Evolutionary conservation across 805 yeast genomes (phyloP), one percentile per base, ranked within the genome.

Genomic region (Metahyphopichia silvanorum): DNA sequence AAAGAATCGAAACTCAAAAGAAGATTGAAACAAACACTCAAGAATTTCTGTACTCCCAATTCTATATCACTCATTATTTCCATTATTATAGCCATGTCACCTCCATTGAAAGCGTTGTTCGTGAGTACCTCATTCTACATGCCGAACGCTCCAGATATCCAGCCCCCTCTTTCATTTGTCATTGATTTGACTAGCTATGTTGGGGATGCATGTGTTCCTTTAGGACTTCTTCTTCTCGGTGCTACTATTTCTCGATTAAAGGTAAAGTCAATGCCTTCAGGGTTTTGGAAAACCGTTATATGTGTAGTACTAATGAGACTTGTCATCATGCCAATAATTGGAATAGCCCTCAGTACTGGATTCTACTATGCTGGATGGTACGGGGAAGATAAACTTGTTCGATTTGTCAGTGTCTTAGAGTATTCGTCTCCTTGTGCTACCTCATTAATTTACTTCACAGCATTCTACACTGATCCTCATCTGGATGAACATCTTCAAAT

Each of bases 381-480:
- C 34, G 66, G 60, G 10, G 78, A 66, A 6, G 80, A 82, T 43
- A 53, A 60, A 5, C 71, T 87, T 40, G 71, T 86, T 8, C 71
- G 82, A 26, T 82, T 91, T 47, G 81, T 89, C 4, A 69, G 83
- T 49, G 81, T 83, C 20, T 66, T 89, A 19, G 77, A 81, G 9
- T 84, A 79, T 54, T 82, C 91, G 0, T 73, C 86, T 37, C 98
- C 98, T 0, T 81, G 86, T 32, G 94, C 96, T 0, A 91, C 97
- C 0, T 72, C 93, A 0, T 81, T 87, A 49, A 81, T 91, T 11
- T 91, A 88, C 57, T 71, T 89, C 43, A 89, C 98, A 2, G 91
- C 96, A 2, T 79, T 86, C 50, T 86, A 82, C 56, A 79, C 89
- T 1, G 94, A 93, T 12, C 76, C 82, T 2, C 63, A 53, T 21